Percentiles rank a stretch among this genome's conserved stretches.
Evolutionary conservation across 257 asterid species (phyloP).

Genomic region (Catharanthus roseus): DNA sequence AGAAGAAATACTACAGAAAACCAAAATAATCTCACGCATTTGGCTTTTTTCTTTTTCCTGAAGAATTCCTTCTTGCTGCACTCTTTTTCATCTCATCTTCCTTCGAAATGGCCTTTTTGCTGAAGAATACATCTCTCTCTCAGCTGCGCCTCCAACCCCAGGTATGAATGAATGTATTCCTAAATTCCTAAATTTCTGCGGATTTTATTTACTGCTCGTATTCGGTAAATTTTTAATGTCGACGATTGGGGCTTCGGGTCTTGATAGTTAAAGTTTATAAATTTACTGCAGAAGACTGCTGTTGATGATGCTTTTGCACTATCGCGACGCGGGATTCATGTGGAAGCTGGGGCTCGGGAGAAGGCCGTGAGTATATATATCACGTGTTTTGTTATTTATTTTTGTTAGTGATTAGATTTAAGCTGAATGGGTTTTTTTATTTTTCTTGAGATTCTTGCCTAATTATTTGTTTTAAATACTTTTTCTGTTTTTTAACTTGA

Average conservation of each 20-base stretch:
- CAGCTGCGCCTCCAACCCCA: conserved; percentile 45
- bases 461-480: too few species aligned
- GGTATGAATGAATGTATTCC: conserved; percentile 36
- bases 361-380: conserved; percentile 57
- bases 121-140: conserved; percentile 42
- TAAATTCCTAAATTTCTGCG: not conserved
- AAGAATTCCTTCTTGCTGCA: not conserved
- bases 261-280: conserved; percentile 14
- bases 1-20: too few species aligned
- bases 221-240: conserved; percentile 4
- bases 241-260: conserved; percentile 10
- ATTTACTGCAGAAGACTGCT: conserved; percentile 25
- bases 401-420: not conserved
- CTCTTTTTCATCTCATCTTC: not conserved
- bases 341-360: conserved; percentile 86
- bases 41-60: not conserved
- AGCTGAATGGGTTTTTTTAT: not conserved
- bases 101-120: conserved; percentile 47
- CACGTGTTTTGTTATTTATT: not conserved
- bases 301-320: conserved; percentile 31
- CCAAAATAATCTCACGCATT: not conserved
- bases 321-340: conserved; percentile 62
- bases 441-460: not conserved
- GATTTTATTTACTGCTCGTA: not conserved
- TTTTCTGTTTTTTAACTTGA: not conserved